Evolutionary conservation across 768 basidiomycete species (phyloP).

Genomic region (Cystobasidiopsis lactophilus): DNA sequence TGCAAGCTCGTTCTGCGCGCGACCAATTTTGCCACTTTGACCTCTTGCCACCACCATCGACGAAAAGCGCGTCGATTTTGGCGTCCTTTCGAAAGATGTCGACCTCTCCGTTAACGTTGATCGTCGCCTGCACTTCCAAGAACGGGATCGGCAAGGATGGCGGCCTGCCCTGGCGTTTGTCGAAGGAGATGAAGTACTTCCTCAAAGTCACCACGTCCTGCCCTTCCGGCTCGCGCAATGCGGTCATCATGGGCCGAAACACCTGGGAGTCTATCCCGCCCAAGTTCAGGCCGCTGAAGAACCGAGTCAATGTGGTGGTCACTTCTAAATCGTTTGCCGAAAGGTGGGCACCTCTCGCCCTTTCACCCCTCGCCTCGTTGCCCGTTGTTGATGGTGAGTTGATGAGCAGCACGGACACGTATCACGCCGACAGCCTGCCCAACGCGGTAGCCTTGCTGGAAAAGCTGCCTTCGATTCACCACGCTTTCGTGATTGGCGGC

Average conservation of each 20-base stretch:
- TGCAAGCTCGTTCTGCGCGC: no score
- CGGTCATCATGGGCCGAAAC: slow-evolving; percentile 82
- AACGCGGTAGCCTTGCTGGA: slow-evolving; percentile 10
- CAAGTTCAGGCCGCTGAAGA: slow-evolving; percentile 57
- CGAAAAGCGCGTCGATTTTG: no score
- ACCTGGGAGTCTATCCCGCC: slow-evolving; percentile 92
- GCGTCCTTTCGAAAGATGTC: no score
- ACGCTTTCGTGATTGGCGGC: slow-evolving; percentile 78
- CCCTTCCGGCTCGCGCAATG: slow-evolving; percentile 36
- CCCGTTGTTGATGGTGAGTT: background rate
- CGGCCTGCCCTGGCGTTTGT: slow-evolving; percentile 65
- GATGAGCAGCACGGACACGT: background rate
- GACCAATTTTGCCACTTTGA: no score
- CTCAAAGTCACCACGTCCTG: slow-evolving; percentile 48
- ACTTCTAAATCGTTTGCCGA: slow-evolving; percentile 39
- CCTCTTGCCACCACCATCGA: no score
- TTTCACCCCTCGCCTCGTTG: background rate
- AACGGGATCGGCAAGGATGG: slow-evolving; percentile 70
- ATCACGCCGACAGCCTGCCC: slow-evolving; percentile 10
- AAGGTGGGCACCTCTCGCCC: slow-evolving; percentile 32
- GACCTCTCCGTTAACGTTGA: slow-evolving; percentile 39
- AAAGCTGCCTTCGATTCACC: slow-evolving; percentile 27
- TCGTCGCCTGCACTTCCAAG: slow-evolving; percentile 69
- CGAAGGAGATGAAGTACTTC: slow-evolving; percentile 81
- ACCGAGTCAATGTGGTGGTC: slow-evolving; percentile 56